Base-by-base conservation (phyloP, 176 grass and related monocot species). In the Aegilops umbellulata region DNA sequence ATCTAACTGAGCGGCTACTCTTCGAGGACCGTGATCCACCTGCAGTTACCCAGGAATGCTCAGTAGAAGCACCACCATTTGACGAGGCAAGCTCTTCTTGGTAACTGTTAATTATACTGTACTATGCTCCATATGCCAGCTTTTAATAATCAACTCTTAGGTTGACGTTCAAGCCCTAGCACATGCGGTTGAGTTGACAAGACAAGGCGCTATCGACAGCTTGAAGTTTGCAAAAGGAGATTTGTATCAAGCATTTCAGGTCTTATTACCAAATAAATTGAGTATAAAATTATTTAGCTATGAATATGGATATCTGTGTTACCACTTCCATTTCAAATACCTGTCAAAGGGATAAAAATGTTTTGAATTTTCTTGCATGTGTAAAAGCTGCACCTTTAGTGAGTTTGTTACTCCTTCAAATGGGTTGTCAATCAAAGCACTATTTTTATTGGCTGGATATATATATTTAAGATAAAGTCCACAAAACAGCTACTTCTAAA, bases 161-260 rank as follows among this genome's bases (percentile, higher is more conserved):
- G 92, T 99, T 91, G 97, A 99, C 65, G 92, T 99, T 88, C 97
- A 99, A 96, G 94, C 92, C 76, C 88, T 99, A 76, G 94, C 94
- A 72, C 94, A 99, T 87, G 94, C 97, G 69, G 97, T 99, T 61
- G 90, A 94, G 85, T 89, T 99, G 86, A 99, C 97, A 87, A 93
- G 97, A 90, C 97, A 99, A 94, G 92, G 92, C 47, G 88, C 97
- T 70, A 61, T 99, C 78, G 94, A 99, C 84, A 99, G 97, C 82
- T 94, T 99, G 85, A 99, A 93, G 86, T 96, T 96, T 90, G 88
- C 94, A 8, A 99, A 99, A 93, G 97, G 97, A 55, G 90, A 99
- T 93, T 71, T 99, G 83, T 84, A 87, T 91, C 94, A 93, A 66
- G 94, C 97, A 81, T 95, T 99, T 93, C 94, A 99, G 97, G 97